phyloP scores from a whole-genome alignment of 2,329 filamentous ascomycete species.

The Aspergillus fumigatus region DNA sequence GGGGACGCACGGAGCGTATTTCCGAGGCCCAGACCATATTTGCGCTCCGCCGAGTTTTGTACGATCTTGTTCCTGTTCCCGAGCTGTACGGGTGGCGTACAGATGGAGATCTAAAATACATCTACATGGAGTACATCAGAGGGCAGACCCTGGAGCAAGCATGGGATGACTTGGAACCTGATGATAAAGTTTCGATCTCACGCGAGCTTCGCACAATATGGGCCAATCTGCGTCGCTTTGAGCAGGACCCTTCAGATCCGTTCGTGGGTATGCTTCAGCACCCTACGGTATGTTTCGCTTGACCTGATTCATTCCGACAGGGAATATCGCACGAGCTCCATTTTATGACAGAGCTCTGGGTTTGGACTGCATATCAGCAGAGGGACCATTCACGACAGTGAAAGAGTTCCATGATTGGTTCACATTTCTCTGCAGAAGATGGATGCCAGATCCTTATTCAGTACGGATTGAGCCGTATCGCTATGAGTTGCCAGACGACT shows the following conservation, averaged over 20 bases:
- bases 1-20: no score
- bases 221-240: constrained; percentile 19
- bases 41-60: no score
- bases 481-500: constrained; percentile 25
- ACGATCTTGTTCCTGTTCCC: constrained; percentile 27
- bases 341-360: constrained; percentile 23
- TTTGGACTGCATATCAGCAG: constrained; percentile 13
- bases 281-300: background rate
- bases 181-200: constrained; percentile 13
- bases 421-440: constrained; percentile 18
- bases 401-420: constrained; percentile 33
- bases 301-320: constrained; percentile 5
- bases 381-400: constrained; percentile 26
- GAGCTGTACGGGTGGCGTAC: constrained; percentile 34
- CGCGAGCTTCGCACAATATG: constrained; percentile 15
- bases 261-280: constrained; percentile 21
- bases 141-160: constrained; percentile 23
- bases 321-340: constrained; percentile 12
- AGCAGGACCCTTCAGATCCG: constrained; percentile 21
- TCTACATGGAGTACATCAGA: constrained; percentile 32
- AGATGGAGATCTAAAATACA: constrained; percentile 21
- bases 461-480: constrained; percentile 25
- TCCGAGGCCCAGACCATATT: no score
- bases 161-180: constrained; percentile 20
- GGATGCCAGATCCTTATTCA: constrained; percentile 21